Evolutionary conservation across 83 land plant species (phyloP).

Genomic region (Picea abies): DNA sequence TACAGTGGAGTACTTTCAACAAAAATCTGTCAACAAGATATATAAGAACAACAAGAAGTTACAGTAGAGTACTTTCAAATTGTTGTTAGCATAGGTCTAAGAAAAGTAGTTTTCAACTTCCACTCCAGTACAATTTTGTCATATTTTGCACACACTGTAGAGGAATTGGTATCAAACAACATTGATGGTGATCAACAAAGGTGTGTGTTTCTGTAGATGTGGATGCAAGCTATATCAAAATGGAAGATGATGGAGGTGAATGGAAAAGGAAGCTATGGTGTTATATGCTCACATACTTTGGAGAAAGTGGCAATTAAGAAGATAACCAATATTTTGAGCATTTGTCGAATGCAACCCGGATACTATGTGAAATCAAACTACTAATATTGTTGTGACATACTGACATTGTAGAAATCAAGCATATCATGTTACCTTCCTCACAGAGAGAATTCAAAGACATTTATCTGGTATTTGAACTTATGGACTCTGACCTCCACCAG

Average conservation of each 20-base stretch:
- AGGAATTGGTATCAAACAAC: too few species aligned
- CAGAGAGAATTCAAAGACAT: conserved; percentile 70
- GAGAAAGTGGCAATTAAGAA: conserved; percentile 49
- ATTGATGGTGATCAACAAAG: too few species aligned
- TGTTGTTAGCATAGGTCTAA: too few species aligned
- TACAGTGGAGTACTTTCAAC: too few species aligned
- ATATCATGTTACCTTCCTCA: conserved; percentile 75
- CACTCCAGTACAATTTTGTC: too few species aligned
- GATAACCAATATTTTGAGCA: conserved; percentile 45
- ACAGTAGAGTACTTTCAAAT: too few species aligned
- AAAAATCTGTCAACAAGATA: too few species aligned
- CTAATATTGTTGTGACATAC: conserved; percentile 56
- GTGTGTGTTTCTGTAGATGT: too few species aligned
- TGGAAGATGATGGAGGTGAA: conserved; percentile 37
- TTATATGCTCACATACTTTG: conserved; percentile 30
- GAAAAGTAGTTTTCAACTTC: too few species aligned
- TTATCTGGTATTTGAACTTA: conserved; percentile 82
- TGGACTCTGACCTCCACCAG: conserved; percentile 86
- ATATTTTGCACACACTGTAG: too few species aligned
- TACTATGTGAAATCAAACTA: conserved; percentile 60
- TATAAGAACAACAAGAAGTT: too few species aligned
- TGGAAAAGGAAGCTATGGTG: conserved; percentile 77
- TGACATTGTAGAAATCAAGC: conserved; percentile 77
- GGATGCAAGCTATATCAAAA: too few species aligned
- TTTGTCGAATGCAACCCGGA: conserved; percentile 38